phyloP scores from a whole-genome alignment of 768 basidiomycete genomes.

The Chalciporus chontae region DNA sequence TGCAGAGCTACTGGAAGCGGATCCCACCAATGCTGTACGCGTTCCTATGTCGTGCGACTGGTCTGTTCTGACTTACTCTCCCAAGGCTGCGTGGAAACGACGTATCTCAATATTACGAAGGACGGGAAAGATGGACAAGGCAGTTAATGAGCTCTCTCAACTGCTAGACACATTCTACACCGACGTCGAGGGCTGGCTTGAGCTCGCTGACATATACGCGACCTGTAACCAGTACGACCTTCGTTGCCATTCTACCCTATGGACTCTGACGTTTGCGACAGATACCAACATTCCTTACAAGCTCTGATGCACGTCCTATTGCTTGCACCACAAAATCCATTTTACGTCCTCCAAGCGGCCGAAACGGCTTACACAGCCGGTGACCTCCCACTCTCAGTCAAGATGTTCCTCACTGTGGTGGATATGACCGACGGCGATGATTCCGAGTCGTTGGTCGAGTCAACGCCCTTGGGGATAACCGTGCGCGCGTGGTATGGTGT shows the following conservation, averaged over 20 bases:
- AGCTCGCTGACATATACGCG: slow-evolving; percentile 78
- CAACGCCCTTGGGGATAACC: slow-evolving; percentile 46
- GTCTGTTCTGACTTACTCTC: background rate
- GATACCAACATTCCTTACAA: slow-evolving; percentile 70
- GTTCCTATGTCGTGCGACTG: background rate
- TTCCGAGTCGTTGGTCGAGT: slow-evolving; percentile 48
- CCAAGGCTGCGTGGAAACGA: slow-evolving; percentile 72
- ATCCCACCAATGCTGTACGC: slow-evolving; percentile 71
- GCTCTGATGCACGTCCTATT: slow-evolving; percentile 79
- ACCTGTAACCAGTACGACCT: slow-evolving; percentile 65
- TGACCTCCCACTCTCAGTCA: slow-evolving; percentile 72
- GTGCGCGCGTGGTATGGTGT: slow-evolving; percentile 82
- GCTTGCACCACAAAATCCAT: slow-evolving; percentile 82
- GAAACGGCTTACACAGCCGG: slow-evolving; percentile 83
- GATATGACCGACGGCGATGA: slow-evolving; percentile 73
- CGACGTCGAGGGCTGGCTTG: slow-evolving; percentile 85
- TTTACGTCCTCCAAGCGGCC: slow-evolving; percentile 78
- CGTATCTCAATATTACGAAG: slow-evolving; percentile 68
- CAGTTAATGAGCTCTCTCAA: slow-evolving; percentile 65
- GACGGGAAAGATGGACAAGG: slow-evolving; percentile 57
- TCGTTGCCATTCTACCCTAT: background rate
- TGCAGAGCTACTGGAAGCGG: slow-evolving; percentile 52
- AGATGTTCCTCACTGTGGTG: slow-evolving; percentile 72
- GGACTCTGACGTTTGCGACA: slow-evolving; percentile 27
- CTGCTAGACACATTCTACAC: slow-evolving; percentile 86